A percentile compares a stretch with the other conserved stretches of the same genome.
Evolutionary conservation across 1,284 basidiomycete species (phyloP).

Genomic region (Mycena sp.): DNA sequence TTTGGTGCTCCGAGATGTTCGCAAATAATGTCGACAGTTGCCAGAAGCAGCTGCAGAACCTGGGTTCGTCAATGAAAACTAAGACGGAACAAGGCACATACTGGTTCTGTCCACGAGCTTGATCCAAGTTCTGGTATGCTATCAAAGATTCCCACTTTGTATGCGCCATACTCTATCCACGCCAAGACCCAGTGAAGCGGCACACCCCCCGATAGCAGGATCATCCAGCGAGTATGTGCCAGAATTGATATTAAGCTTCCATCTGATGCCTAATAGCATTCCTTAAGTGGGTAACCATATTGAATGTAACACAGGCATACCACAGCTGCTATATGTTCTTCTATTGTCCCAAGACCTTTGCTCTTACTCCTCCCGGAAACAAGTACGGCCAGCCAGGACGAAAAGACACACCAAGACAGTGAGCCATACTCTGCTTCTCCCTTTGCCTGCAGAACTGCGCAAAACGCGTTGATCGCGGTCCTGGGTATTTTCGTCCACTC

Average conservation of each 20-base stretch:
- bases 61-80: no score
- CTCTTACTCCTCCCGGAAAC: neutral
- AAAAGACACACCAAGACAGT: neutral
- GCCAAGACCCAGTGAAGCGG: neutral
- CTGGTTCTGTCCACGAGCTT: neutral
- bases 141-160: neutral
- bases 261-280: neutral
- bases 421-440: neutral
- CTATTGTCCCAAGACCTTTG: neutral
- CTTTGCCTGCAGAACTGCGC: neutral
- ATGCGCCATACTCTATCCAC: neutral
- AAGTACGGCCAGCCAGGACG: neutral
- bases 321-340: neutral
- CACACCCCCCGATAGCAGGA: neutral
- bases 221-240: neutral
- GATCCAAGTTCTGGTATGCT: neutral
- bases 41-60: no score
- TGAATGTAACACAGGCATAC: neutral
- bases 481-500: neutral
- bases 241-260: neutral
- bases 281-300: neutral
- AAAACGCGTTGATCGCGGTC: neutral
- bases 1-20: no score
- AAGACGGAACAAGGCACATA: no score
- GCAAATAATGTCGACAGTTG: no score